Base-by-base conservation (phyloP, 257 asterid species). In the Przewalskia tangutica region DNA sequence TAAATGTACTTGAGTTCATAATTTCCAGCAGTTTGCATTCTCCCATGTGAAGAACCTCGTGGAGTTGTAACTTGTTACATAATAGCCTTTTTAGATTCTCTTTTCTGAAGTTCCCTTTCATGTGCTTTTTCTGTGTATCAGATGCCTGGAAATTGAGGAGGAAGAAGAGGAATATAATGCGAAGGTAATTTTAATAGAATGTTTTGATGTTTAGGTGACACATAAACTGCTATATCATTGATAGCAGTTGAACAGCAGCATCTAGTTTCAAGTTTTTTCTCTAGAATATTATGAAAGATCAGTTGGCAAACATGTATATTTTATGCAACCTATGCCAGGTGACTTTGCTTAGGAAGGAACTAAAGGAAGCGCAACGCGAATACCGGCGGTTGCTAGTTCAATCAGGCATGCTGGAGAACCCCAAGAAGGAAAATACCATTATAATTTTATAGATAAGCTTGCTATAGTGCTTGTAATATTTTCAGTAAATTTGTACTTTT, bases 71-170 rank as follows among this genome's bases (percentile, higher is more conserved):
- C 62, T 10, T 63, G n/a, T 71, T 71, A 5, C 7, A 18, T 50
- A 8, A 55, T 17, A 13, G 6, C 46, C 40, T 32, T 4, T 36
- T n/a, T 46, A 77, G 18, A 20, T 76, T 23, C 7, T 62, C 51
- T 48, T 76, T 67, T 23, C 68, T 68, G 34, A 34, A 27, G 51
- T 17, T 63, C 36, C 63, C 3, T 55, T 16, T 36, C 62, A 10
- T 67, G 7, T 82, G 40, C 8, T 62, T 48, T 40, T 83, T 85
- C 18, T 79, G 84, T 84, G 76, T 62, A 85, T 84, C 88, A 95
- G 99, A 78, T 91, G 93, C 87, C 67, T 83, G 88, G 93, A 90
- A 62, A 88, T 79, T 76, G 93, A 88, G 87, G 89, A 89, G 88
- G 82, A 58, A 27, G 90, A 84, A 63, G 87, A 84, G 87, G 93